Percentiles rank a stretch among this genome's conserved stretches.
phyloP scores from a whole-genome alignment of 495 filamentous ascomycete species.

The Neurospora sp. region DNA sequence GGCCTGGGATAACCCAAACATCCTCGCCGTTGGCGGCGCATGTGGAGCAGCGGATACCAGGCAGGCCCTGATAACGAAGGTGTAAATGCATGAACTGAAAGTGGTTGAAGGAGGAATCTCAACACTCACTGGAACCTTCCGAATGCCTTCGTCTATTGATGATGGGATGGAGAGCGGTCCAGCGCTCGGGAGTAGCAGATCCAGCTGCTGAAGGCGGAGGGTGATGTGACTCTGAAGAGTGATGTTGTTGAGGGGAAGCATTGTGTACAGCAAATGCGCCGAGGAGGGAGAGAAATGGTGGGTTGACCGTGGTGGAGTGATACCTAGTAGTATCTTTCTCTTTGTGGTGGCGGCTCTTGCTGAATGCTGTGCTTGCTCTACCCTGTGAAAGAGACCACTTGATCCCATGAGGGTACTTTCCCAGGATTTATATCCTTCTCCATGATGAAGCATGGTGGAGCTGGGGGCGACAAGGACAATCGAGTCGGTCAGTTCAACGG shows the following conservation, averaged over 20 bases:
- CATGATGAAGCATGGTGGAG: not conserved
- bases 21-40: constrained; percentile 35
- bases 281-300: not conserved
- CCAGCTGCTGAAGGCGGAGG: not conserved
- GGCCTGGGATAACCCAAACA: constrained; percentile 41
- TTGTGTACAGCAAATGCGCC: not conserved
- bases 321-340: not conserved
- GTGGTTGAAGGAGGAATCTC: not conserved
- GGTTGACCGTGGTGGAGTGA: not conserved
- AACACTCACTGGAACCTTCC: constrained; percentile 1
- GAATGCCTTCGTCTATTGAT: not conserved
- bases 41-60: constrained; percentile 20
- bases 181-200: not conserved
- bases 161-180: not conserved
- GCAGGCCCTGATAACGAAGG: constrained; percentile 8
- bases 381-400: not conserved
- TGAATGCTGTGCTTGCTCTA: not conserved
- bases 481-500: not conserved
- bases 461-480: not conserved
- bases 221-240: not conserved
- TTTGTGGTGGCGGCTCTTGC: not conserved
- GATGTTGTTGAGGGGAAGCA: not conserved
- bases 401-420: not conserved
- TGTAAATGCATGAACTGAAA: too few relatives aligned
- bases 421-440: not conserved